Conservation (phyloP, 208 protist species). For the Herpetomonas samuelpessoai region DNA sequence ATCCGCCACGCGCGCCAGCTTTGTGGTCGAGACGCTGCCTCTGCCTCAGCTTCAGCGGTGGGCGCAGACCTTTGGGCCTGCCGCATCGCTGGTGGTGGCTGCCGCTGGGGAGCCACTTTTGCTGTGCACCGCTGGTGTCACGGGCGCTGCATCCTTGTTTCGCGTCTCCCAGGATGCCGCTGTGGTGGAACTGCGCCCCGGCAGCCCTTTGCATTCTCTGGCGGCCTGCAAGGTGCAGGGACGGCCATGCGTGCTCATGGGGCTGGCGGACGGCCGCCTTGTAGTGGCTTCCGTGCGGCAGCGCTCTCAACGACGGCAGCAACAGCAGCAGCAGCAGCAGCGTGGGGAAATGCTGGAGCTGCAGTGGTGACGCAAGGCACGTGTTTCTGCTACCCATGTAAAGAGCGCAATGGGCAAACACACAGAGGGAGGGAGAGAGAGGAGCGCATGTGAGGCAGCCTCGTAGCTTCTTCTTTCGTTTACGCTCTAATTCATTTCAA, state of each 20-base stretch:
- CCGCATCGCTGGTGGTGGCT: neutral
- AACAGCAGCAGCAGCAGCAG: too few relatives aligned
- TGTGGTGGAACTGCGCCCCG: neutral
- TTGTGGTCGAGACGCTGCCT: constrained; percentile 28
- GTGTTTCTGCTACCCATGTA: too few relatives aligned
- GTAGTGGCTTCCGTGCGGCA: neutral
- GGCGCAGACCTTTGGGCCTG: too few relatives aligned
- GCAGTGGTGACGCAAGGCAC: too few relatives aligned
- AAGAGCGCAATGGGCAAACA: too few relatives aligned
- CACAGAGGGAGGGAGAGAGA: too few relatives aligned
- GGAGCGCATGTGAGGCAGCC: too few relatives aligned
- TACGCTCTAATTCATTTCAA: too few relatives aligned
- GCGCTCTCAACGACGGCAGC: too few relatives aligned
- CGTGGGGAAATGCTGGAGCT: too few relatives aligned
- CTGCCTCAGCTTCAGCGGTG: constrained; percentile 1
- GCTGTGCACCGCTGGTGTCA: neutral
- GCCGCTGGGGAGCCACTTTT: neutral
- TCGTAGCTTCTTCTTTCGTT: too few relatives aligned
- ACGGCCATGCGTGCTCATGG: neutral
- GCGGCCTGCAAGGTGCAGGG: neutral
- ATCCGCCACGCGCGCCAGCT: constrained; percentile 35
- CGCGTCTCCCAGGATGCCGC: neutral
- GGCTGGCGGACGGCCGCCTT: neutral
- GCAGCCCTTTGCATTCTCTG: neutral
- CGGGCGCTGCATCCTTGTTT: neutral